Evolutionary conservation across 306 rosid genomes (phyloP), one percentile per base, ranked within the genome.

Genomic region (Casuarina cunninghamiana): DNA sequence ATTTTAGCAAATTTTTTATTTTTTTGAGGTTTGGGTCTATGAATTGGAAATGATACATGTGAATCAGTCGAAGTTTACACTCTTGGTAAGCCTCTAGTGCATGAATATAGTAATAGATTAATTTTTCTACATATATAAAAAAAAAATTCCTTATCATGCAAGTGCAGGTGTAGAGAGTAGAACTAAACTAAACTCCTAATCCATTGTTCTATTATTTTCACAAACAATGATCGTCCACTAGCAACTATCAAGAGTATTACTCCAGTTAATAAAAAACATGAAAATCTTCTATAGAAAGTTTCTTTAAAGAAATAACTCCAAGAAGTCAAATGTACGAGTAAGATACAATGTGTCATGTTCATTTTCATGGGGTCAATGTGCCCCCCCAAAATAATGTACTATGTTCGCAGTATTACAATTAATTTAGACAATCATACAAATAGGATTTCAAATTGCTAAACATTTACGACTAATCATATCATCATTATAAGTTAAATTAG

Each of bases 401-500:
- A 86, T 44, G 73, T 12, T 17, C 21, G 53, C 45, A 4, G 39
- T 39, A 65, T 53, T 2, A 19, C 3, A 8, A 46, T 61, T 32
- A 32, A 41, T 72, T 76, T 10, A 43, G 17, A 51, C 67, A 69
- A 17, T 37, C 13, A 2, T 5, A 38, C 55, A 43, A 17, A 53
- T 4, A 72, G 13, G 65, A 26, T 76, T 78, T 86, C 85, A 95
- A 62, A 95, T 81, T 54, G 90, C 72, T 71, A 85, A 71, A 83
- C 91, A 88, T 88, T 85, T 95, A 87, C 97, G 91, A 80, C 94
- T 80, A 72, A 91, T 78, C 71, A 93, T 90, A 86, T 83, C 81
- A 77, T 78, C 71, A 84, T 86, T 87, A 35, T 86, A 87, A 35
- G 71, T 74, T 72, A 87, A 75, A 73, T 83, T 80, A 8, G 93